Percentiles rank a stretch among this genome's conserved stretches.
These are phyloP conservation scores for Pseudocercospora pini-densiflorae DNA, from an alignment of 2,329 filamentous ascomycete species.

Conservation along the genomic window DNA sequence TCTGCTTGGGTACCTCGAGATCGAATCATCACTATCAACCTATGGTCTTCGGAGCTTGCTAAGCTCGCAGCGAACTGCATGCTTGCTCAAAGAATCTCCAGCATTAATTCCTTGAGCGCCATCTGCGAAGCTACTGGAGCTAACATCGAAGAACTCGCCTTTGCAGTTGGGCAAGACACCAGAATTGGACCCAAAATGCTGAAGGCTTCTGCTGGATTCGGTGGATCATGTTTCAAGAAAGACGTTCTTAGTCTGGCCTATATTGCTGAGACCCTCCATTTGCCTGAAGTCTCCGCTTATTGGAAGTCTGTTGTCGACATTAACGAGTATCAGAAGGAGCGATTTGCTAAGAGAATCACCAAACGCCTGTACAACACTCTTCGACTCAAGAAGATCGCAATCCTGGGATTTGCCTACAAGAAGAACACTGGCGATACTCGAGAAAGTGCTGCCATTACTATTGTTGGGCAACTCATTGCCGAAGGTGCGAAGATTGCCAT, in stretches of 20 bases:
- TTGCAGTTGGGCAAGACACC: slow-evolving; percentile 67
- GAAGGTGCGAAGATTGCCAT: slow-evolving; percentile 68
- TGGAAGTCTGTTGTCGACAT: slow-evolving; percentile 76
- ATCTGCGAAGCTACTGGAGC: slow-evolving; percentile 78
- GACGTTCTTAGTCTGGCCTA: slow-evolving; percentile 76
- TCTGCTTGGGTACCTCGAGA: slow-evolving; percentile 69
- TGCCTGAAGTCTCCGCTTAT: slow-evolving; percentile 74
- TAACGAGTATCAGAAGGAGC: slow-evolving; percentile 74
- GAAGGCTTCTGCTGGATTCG: slow-evolving; percentile 76
- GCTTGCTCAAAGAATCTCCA: slow-evolving; percentile 78
- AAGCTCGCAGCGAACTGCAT: slow-evolving; percentile 82
- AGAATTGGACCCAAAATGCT: slow-evolving; percentile 76
- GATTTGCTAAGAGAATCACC: slow-evolving; percentile 70
- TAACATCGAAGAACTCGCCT: slow-evolving; percentile 73
- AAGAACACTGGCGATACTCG: slow-evolving; percentile 77
- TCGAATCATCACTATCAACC: slow-evolving; percentile 72
- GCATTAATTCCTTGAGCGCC: slow-evolving; percentile 80
- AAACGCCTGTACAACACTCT: slow-evolving; percentile 71
- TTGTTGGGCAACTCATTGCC: slow-evolving; percentile 67
- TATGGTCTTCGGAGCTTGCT: slow-evolving; percentile 77
- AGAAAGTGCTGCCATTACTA: slow-evolving; percentile 70
- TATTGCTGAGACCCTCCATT: slow-evolving; percentile 70
- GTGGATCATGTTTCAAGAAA: slow-evolving; percentile 82
- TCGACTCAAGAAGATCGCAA: slow-evolving; percentile 69
- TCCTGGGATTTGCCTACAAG: slow-evolving; percentile 81